phyloP scores from a whole-genome alignment of 495 filamentous ascomycete species.

The Platismatia glauca region DNA sequence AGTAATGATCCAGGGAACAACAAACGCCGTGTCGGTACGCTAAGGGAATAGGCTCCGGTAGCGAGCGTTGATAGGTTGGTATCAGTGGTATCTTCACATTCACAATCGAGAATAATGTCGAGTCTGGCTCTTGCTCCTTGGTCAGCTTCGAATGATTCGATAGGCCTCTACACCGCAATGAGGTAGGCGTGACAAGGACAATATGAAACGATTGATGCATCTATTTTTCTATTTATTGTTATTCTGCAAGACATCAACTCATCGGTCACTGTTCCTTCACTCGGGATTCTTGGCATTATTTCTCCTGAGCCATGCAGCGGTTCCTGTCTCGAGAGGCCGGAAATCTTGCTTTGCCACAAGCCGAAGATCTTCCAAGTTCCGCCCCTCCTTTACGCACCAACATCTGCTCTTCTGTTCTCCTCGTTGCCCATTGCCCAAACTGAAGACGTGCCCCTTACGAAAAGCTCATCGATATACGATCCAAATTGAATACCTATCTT shows the following conservation, averaged over 20 bases:
- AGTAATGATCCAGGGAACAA: slow-evolving; percentile 7
- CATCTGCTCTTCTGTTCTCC: background rate
- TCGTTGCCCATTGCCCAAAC: background rate
- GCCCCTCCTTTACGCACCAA: background rate
- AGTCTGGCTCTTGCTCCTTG: background rate
- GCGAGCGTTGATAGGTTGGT: slow-evolving; percentile 1
- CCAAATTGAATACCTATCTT: background rate
- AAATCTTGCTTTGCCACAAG: slow-evolving; percentile 3
- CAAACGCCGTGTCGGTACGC: slow-evolving; percentile 1
- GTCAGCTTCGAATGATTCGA: background rate
- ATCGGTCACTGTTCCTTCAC: background rate
- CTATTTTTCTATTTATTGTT: background rate
- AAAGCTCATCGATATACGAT: background rate
- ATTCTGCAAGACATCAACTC: background rate
- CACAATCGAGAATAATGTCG: too few relatives aligned
- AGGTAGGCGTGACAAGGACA: too few relatives aligned
- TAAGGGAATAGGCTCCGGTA: background rate
- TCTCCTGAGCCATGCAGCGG: slow-evolving; percentile 16
- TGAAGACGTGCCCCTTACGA: background rate
- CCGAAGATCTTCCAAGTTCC: slow-evolving; percentile 11
- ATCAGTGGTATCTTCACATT: too few relatives aligned
- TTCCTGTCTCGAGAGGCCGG: slow-evolving; percentile 8
- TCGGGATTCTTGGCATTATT: background rate
- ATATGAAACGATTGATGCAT: too few relatives aligned
- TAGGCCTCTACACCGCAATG: background rate